Evolutionary conservation across 164 flowering plant genomes (phyloP).

Genomic region (Sedum album): DNA sequence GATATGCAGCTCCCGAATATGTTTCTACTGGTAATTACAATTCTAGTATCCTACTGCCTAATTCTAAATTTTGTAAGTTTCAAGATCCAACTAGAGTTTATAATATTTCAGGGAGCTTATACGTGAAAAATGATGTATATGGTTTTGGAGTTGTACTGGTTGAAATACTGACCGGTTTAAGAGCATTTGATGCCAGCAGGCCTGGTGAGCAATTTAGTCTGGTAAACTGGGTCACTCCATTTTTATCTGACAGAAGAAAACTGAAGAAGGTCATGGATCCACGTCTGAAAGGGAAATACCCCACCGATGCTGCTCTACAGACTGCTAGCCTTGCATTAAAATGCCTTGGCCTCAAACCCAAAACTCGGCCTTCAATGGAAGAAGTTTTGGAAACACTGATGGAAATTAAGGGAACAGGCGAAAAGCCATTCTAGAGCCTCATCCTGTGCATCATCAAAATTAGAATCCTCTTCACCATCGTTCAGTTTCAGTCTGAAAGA

Average conservation of each 20-base stretch:
- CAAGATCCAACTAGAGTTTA: background rate
- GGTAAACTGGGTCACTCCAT: constrained; percentile 33
- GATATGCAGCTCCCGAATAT: constrained; percentile 94
- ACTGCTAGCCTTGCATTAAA: constrained; percentile 27
- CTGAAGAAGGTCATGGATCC: constrained; percentile 31
- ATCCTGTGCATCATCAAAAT: background rate
- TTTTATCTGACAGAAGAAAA: constrained; percentile 22
- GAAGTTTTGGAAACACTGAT: constrained; percentile 29
- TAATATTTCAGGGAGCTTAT: background rate
- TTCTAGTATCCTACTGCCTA: background rate
- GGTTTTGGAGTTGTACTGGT: constrained; percentile 46
- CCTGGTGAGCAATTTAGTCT: constrained; percentile 27
- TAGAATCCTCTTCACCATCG: background rate
- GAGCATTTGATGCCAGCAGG: constrained; percentile 35
- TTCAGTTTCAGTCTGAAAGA: background rate
- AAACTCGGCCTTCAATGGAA: constrained; percentile 21
- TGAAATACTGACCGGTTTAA: constrained; percentile 36
- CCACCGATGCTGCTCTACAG: constrained; percentile 26
- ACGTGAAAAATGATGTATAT: constrained; percentile 33
- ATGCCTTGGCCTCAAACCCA: constrained; percentile 28
- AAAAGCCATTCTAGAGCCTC: constrained; percentile 14
- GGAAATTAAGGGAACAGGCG: constrained; percentile 17
- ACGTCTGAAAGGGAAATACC: constrained; percentile 32
- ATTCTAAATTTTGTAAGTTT: background rate
- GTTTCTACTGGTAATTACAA: constrained; percentile 63